Evolutionary conservation across 352 stramenopile species (phyloP).

Genomic region (Globisporangium mamillatum): DNA sequence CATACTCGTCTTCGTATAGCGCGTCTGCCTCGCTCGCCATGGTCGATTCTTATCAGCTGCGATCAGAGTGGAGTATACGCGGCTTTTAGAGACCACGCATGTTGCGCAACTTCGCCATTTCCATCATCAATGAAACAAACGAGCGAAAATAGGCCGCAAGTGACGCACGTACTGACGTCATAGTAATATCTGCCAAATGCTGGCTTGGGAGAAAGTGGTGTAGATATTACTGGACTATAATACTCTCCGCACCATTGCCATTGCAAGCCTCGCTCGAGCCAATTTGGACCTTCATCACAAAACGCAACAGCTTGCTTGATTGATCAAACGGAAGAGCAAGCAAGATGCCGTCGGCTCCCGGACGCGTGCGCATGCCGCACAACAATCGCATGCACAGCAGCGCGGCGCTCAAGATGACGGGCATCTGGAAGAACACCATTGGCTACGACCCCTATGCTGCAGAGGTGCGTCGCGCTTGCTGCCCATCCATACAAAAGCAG

Average conservation of each 20-base stretch:
- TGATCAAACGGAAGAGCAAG: background rate
- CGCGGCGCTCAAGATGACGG: slow-evolving; percentile 92
- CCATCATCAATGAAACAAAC: background rate
- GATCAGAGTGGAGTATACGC: background rate
- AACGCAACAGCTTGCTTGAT: background rate
- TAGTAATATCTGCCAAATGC: background rate
- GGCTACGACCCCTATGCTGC: slow-evolving; percentile 94
- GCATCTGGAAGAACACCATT: slow-evolving; percentile 97
- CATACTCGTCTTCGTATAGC: slow-evolving; percentile 22
- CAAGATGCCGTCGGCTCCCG: slow-evolving; percentile 84
- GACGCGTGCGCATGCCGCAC: slow-evolving; percentile 94
- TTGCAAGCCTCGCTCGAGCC: too few relatives aligned
- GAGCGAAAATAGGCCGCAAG: background rate
- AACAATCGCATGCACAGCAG: slow-evolving; percentile 97
- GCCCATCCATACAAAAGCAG: background rate
- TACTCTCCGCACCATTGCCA: too few relatives aligned
- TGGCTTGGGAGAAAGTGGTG: background rate
- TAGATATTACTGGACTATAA: background rate
- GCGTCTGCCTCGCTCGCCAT: slow-evolving; percentile 23
- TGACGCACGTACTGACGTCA: background rate
- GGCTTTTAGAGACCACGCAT: slow-evolving; percentile 1
- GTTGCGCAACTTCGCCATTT: background rate
- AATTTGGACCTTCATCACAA: background rate
- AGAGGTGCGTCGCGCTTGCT: slow-evolving; percentile 16
- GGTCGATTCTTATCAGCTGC: background rate